Evolutionary conservation across 2,329 filamentous ascomycete genomes (phyloP).

Genomic region (Huntiella moniliformis): DNA sequence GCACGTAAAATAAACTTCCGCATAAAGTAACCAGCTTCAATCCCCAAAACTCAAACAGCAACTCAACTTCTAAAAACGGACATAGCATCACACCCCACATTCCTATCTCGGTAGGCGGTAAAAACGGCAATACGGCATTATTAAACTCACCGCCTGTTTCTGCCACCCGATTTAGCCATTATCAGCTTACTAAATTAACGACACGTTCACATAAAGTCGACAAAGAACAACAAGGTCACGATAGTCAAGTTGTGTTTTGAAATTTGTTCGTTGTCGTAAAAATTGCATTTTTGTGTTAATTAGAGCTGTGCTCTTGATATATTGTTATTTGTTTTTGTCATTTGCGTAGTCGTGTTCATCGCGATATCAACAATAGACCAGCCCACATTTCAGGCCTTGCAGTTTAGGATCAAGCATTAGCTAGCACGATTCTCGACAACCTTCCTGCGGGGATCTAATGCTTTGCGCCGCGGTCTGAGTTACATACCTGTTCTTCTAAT

Average conservation of each 20-base stretch:
- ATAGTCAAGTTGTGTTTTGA: too few species aligned
- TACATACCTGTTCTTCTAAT: too few species aligned
- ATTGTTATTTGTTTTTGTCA: too few species aligned
- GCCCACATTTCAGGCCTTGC: neutral
- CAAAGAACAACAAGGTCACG: too few species aligned
- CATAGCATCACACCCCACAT: neutral
- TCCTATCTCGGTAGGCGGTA: neutral
- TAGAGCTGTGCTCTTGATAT: too few species aligned
- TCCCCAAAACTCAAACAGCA: too few species aligned
- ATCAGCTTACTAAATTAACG: slow-evolving; percentile 10
- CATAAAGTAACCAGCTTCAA: neutral
- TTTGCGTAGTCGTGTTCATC: neutral
- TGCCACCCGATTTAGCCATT: neutral
- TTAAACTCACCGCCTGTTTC: neutral
- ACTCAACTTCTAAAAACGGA: neutral
- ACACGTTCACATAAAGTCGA: slow-evolving; percentile 8
- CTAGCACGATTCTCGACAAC: neutral
- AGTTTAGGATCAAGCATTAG: neutral
- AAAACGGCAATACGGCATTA: neutral
- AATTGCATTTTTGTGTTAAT: too few species aligned
- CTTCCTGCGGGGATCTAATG: too few species aligned
- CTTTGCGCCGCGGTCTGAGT: too few species aligned
- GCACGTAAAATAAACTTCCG: too few species aligned
- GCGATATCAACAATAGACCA: neutral
- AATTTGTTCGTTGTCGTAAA: too few species aligned